Base-by-base conservation (phyloP, 75 land plant genomes). In the Pinus albicaulis region DNA sequence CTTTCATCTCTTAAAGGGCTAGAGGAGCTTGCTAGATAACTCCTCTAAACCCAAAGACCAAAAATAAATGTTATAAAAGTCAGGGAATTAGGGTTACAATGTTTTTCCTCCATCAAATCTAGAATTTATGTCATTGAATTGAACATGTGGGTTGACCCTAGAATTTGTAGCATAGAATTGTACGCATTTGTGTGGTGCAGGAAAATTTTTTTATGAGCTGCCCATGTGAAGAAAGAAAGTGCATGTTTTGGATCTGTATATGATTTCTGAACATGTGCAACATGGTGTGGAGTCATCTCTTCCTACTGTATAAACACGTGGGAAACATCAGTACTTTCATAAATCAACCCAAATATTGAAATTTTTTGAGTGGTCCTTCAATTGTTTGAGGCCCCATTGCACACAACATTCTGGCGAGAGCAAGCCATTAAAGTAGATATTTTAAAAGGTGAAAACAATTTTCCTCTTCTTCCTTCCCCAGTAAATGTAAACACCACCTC, bases 31-130 rank as follows among this genome's bases (percentile, higher is more conserved):
- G 77, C 56, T 82, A 60, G 62, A 87, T 62, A 31, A 87, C 89
- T 56, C 86, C 87, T 14, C 48, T 77, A 6, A 90, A 53, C 28
- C 55, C 19, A 66, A 90, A 78, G 36, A 31, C 80, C 62, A 61
- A 0, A 81, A 58, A 90, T 87, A 48, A 88, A 80, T 17, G 75
- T 83, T 74, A 81, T 79, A 66, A 82, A 90, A 53, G 92, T 90
- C 14, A 41, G 70, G 56, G 82, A 78, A 78, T 78, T 69, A 77
- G 86, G 66, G 16, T 74, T 79, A 17, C 83, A 84, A 36, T 81
- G 80, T 65, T 86, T 79, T 78, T 78, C 85, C 57, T 90, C 90
- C 92, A 90, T 87, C 69, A 88, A 25, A 79, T 85, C 83, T 69
- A 90, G 85, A 79, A 90, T 88, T 16, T 55, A 16, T 56, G 7